These are phyloP conservation scores for Metschnikowia picachoensis DNA, from an alignment of 805 yeast genomes.

Conservation along the genomic window DNA sequence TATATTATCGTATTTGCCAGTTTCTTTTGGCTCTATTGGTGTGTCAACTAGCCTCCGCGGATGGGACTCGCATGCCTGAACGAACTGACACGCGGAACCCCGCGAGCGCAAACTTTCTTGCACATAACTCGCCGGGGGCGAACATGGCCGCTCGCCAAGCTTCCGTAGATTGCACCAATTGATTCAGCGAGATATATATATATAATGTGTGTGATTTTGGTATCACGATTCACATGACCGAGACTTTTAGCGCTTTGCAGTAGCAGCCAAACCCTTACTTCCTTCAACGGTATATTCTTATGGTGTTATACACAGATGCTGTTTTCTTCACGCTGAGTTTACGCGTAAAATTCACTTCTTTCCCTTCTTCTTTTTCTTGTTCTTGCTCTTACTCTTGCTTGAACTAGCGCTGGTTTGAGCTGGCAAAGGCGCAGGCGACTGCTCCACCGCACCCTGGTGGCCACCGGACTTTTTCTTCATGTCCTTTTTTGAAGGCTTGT, in stretches of 20 bases:
- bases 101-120: neutral
- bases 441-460: slow-evolving; percentile 19
- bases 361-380: slow-evolving; percentile 19
- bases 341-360: slow-evolving; percentile 10
- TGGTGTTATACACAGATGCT: too few relatives aligned
- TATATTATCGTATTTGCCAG: too few relatives aligned
- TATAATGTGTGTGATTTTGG: too few relatives aligned
- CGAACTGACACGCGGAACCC: neutral
- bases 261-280: too few relatives aligned
- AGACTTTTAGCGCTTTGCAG: too few relatives aligned
- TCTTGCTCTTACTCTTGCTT: slow-evolving; percentile 18
- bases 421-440: slow-evolving; percentile 23
- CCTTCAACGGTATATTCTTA: too few relatives aligned
- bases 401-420: slow-evolving; percentile 14
- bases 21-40: too few relatives aligned
- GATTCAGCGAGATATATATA: too few relatives aligned
- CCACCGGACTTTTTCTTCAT: slow-evolving; percentile 17
- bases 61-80: neutral
- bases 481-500: slow-evolving; percentile 56
- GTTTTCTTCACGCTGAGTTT: too few relatives aligned
- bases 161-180: neutral
- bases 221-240: too few relatives aligned
- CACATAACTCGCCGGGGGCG: neutral
- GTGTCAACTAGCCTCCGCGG: too few relatives aligned
- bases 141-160: too few relatives aligned